phyloP scores from a whole-genome alignment of 306 rosid species.

The Glycine soja region DNA sequence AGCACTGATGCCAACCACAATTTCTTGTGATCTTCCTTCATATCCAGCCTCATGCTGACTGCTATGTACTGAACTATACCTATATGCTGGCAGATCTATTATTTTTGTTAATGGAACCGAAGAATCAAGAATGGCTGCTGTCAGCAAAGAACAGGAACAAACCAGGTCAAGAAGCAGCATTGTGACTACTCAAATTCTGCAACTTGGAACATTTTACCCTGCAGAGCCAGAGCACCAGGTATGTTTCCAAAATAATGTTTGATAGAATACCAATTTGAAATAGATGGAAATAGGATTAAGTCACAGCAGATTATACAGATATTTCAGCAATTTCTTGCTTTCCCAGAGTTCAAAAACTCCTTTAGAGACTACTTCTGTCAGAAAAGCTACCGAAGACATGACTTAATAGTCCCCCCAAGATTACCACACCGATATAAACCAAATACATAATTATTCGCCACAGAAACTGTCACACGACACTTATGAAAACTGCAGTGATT shows the following conservation, averaged over 20 bases:
- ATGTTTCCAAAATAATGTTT: slow-evolving; percentile 29
- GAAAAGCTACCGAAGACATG: not conserved
- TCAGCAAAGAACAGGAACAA: slow-evolving; percentile 89
- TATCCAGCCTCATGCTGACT: slow-evolving; percentile 30
- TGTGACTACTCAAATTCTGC: slow-evolving; percentile 85
- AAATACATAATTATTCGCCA: not conserved
- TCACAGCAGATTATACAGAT: not conserved
- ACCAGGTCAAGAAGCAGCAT: slow-evolving; percentile 74
- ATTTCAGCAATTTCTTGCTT: not conserved
- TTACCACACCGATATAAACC: not conserved
- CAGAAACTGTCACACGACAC: not conserved
- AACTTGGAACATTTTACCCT: slow-evolving; percentile 71
- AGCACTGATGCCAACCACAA: slow-evolving; percentile 21
- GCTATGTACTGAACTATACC: slow-evolving; percentile 20
- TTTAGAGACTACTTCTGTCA: not conserved
- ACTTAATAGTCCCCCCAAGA: not conserved
- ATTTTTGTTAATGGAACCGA: slow-evolving; percentile 84
- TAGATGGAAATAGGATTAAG: not conserved
- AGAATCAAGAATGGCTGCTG: slow-evolving; percentile 77
- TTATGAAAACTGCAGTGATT: not conserved
- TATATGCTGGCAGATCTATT: slow-evolving; percentile 68
- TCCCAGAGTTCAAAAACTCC: not conserved
- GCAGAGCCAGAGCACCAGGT: slow-evolving; percentile 99
- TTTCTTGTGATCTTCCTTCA: slow-evolving; percentile 29
- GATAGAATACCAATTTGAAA: not conserved